Evolutionary conservation across 495 filamentous ascomycete genomes (phyloP), one percentile per base, ranked within the genome.

Genomic region (Penicillium alfredii): DNA sequence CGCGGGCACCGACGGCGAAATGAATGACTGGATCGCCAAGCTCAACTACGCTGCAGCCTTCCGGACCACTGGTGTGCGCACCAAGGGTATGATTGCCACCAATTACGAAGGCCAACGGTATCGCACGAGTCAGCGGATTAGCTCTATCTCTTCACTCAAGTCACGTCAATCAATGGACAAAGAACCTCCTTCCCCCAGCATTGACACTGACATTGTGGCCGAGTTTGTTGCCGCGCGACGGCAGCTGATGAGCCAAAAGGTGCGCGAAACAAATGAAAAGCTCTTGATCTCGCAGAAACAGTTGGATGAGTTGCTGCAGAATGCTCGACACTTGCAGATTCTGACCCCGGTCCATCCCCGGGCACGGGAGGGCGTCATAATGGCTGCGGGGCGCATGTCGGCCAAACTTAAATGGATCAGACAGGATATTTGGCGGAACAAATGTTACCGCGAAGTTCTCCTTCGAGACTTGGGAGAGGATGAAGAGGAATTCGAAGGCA

Each of bases 21-120:
- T 94, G 77, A 93, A 96, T 52, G 92, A 99, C 51, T 99, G 92
- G 92, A 65, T 99, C 15, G 86, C 83, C 4, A 94, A 95, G 48
- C 72, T 99, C 24, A 99, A 99, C 52, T 96, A 96, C 59, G 89
- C 90, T 19, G 86, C 92, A 6, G 85, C 92, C 1, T 97, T 96
- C 64, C 75, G 86, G 38, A 88, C 87, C 1, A 85, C 88, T 13
- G 87, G 88, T n/a, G 88, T 97, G 8, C 77, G 88, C 12, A 88
- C 92, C 68, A 75, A 88, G 41, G 88, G 87, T 5, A 81, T 94
- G 33, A 78, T 94, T 34, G 86, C 84, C 10, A 82, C 81, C 2
- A 81, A 81, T 40, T 88, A 90, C 52, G 90, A 97, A 47, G 86
- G 83, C 2, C 86, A 92, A 51, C 69, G 79, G 21, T 74, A 80